A percentile compares a stretch with the other conserved stretches of the same genome.
Evolutionary conservation across 305 asterid genomes (phyloP).

Genomic region (Withania somnifera): DNA sequence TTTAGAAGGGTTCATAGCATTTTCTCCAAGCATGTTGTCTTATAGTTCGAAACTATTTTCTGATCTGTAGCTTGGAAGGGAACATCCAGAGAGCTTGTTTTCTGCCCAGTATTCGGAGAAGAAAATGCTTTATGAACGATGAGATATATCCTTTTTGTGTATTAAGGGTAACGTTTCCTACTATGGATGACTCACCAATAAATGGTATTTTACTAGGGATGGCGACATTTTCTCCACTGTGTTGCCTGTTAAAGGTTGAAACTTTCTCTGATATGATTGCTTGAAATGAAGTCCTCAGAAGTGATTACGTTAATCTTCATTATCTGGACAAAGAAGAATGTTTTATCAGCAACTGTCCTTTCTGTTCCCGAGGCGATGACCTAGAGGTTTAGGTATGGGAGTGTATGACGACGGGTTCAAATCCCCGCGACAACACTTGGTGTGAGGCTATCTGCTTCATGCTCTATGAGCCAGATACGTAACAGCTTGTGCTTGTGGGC

Average conservation of each 20-base stretch:
- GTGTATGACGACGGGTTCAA: not conserved
- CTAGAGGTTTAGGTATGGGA: not conserved
- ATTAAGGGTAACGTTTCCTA: not conserved
- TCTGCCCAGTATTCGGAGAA: not conserved
- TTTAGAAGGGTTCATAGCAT: not conserved
- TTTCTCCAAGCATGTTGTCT: not conserved
- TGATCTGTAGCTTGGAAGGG: not conserved
- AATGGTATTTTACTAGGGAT: not conserved
- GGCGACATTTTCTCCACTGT: not conserved
- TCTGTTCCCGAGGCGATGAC: not conserved
- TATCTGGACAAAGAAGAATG: conserved; percentile 1
- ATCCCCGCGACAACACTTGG: not conserved
- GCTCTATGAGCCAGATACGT: not conserved
- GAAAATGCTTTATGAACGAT: not conserved
- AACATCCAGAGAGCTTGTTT: not conserved
- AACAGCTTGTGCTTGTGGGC: not conserved
- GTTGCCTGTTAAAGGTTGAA: not conserved
- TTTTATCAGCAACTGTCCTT: not conserved
- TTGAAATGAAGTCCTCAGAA: not conserved
- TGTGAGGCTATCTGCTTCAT: not conserved
- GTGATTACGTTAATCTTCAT: not conserved
- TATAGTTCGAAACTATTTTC: not conserved
- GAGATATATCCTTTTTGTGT: not conserved
- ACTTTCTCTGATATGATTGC: not conserved
- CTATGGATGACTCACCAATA: not conserved